Evolutionary conservation across 768 basidiomycete genomes (phyloP).

Genomic region (Xerocomellus intermedius): DNA sequence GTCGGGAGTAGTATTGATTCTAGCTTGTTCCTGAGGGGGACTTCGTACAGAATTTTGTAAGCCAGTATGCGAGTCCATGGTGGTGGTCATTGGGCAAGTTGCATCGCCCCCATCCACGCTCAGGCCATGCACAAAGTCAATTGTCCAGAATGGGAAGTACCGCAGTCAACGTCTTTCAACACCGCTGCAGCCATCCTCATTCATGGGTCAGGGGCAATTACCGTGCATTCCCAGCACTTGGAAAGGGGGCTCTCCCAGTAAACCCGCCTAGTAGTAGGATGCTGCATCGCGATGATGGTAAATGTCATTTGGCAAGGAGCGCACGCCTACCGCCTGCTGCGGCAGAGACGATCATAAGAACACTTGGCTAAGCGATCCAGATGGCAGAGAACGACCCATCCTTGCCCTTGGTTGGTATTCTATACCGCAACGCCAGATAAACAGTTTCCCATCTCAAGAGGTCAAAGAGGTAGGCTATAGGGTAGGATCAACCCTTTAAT

Average conservation of each 20-base stretch:
- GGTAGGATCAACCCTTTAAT: background rate
- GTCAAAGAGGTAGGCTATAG: background rate
- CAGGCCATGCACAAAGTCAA: background rate
- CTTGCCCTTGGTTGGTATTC: background rate
- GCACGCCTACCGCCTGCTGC: background rate
- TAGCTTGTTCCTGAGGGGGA: background rate
- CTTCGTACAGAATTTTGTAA: background rate
- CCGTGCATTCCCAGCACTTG: background rate
- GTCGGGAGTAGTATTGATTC: background rate
- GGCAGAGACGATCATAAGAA: background rate
- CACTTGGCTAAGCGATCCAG: background rate
- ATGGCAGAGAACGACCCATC: background rate
- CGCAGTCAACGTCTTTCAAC: background rate
- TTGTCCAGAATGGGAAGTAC: background rate
- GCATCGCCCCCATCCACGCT: background rate
- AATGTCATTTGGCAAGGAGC: background rate
- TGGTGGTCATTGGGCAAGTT: slow-evolving; percentile 16
- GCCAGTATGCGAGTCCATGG: slow-evolving; percentile 2
- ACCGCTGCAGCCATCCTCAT: background rate
- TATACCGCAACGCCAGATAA: background rate
- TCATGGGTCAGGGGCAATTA: background rate
- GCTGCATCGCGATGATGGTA: background rate
- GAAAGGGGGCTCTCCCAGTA: background rate
- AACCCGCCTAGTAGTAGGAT: background rate
- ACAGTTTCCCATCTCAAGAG: background rate